These are phyloP conservation scores for Tricholoma saponaceum DNA, from an alignment of 768 basidiomycete species.

Conservation along the genomic window DNA sequence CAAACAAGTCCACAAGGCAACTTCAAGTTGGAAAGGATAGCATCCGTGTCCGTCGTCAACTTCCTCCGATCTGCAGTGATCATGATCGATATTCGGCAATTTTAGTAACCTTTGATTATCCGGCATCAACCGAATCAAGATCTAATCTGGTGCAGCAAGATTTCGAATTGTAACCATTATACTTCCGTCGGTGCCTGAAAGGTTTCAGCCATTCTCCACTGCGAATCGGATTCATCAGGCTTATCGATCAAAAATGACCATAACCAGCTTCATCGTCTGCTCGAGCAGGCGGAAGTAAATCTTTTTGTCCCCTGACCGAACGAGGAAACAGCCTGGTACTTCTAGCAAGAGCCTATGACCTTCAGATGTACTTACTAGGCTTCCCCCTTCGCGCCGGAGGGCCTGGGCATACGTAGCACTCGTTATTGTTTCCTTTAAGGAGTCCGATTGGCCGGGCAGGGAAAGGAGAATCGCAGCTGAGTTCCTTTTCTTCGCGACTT, in stretches of 20 bases:
- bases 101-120: slow-evolving; percentile 15
- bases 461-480: slow-evolving; percentile 1
- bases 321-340: not conserved
- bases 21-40: slow-evolving; percentile 3
- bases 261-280: not conserved
- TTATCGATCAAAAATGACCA: slow-evolving; percentile 4
- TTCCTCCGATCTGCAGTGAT: slow-evolving; percentile 28
- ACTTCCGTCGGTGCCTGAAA: slow-evolving; percentile 30
- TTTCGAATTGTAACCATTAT: slow-evolving; percentile 7
- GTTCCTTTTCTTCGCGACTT: slow-evolving; percentile 5
- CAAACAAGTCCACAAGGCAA: slow-evolving; percentile 12
- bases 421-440: not conserved
- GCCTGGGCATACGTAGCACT: not conserved
- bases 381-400: not conserved
- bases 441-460: not conserved
- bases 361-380: not conserved
- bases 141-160: slow-evolving; percentile 14
- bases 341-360: too few species aligned
- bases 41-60: slow-evolving; percentile 7
- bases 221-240: not conserved
- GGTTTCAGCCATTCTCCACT: not conserved
- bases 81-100: slow-evolving; percentile 32
- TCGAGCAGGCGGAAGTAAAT: not conserved
- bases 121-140: slow-evolving; percentile 16
- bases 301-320: not conserved